Evolutionary conservation across 1,284 basidiomycete genomes (phyloP), one percentile per base, ranked within the genome.

Genomic region (Rhodotorula sp.): DNA sequence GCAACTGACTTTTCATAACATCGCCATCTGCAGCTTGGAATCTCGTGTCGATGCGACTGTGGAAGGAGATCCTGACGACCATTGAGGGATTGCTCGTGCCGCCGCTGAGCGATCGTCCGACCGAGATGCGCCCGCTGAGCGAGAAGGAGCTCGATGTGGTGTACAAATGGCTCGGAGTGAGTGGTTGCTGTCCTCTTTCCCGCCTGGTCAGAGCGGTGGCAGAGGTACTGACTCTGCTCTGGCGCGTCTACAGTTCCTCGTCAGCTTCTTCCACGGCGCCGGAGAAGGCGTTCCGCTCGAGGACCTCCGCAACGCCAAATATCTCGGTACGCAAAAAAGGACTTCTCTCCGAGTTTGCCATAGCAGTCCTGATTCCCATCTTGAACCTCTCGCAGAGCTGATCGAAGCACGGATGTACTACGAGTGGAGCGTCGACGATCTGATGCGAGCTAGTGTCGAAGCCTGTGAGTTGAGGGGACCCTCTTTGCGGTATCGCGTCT

Each of bases 61-160:
- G 97, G 97, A 99, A 99, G 83, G 95, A 98, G 82, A 91, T 99
- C 68, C 81, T 99, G 76, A 86, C 85, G 57, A 89, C 93, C 21
- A 87, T 99, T 72, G 97, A 99, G 80, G 88, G 88, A 12, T 83
- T 99, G 78, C 87, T 99, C 65, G 89, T 99, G 7, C 97, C 97
- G 5, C 92, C 95, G 1, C 83, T 99, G 67, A 92, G 91, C 10
- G 93, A 97, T 74, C 85, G 88, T n/a, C 86, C 90, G 15, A 93
- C 93, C 67, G 90, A 92, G 68, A 91, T 98, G 92, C 89, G 90
- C 75, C 90, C 93, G 20, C 81, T 99, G 78, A 89, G 86, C 49
- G 95, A 97, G 79, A 94, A 96, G 83, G 96, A 98, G 83, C 91
- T 98, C 43, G 96, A 98, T 79, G 91, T 99, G 68, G 96, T 95